Evolutionary conservation across 2,329 filamentous ascomycete species (phyloP).

Genomic region (Paecilomyces variotii): DNA sequence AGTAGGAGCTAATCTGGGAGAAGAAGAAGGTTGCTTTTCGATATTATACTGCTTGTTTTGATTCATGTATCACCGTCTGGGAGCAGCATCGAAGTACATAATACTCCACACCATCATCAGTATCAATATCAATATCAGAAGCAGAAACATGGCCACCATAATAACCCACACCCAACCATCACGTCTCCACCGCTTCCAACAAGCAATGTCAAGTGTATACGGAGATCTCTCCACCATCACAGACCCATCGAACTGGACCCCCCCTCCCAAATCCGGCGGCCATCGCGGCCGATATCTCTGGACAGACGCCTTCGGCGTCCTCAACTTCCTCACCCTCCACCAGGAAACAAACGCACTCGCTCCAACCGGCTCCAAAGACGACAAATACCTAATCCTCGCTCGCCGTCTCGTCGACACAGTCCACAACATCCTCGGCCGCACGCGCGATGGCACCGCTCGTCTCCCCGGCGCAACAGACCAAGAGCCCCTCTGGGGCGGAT

Average conservation of each 20-base stretch:
- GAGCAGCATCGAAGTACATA: background rate
- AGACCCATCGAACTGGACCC: constrained; percentile 36
- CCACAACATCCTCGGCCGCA: constrained; percentile 46
- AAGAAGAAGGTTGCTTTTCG: background rate
- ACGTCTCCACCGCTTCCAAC: constrained; percentile 22
- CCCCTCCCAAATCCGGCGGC: constrained; percentile 45
- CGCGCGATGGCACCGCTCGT: constrained; percentile 39
- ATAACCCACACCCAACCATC: constrained; percentile 13
- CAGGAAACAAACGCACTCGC: constrained; percentile 22
- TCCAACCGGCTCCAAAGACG: constrained; percentile 6
- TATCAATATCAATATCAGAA: background rate
- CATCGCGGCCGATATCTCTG: constrained; percentile 53
- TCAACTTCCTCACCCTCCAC: constrained; percentile 51
- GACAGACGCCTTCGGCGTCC: constrained; percentile 54
- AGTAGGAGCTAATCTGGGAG: no score
- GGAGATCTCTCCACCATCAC: constrained; percentile 25
- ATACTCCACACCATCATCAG: background rate
- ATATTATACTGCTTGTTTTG: background rate
- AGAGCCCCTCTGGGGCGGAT: constrained; percentile 46
- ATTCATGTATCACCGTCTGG: background rate
- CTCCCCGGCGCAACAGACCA: constrained; percentile 46
- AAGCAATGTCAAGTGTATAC: constrained; percentile 34
- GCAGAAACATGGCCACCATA: background rate
- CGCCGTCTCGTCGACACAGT: constrained; percentile 43
- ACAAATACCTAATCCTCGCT: constrained; percentile 44